These are phyloP conservation scores for Boletellus deceptivus DNA, from an alignment of 1,284 basidiomycete genomes.

Conservation along the genomic window DNA sequence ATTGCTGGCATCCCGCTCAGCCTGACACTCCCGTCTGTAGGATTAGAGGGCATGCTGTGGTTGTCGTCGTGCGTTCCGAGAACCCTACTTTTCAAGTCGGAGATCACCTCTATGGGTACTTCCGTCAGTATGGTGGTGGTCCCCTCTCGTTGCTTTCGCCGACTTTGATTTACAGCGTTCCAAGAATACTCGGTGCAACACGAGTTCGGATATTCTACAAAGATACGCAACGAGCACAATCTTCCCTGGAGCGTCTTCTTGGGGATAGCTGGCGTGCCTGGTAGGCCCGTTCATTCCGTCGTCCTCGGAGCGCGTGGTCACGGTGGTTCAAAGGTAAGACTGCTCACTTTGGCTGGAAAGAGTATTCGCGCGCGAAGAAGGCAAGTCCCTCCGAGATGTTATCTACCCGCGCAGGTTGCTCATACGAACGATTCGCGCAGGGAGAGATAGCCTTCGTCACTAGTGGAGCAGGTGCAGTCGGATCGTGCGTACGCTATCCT, in stretches of 20 bases:
- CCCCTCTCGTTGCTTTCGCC: no score
- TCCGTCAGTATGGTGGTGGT: background rate
- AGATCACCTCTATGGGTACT: conserved; percentile 1
- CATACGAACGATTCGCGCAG: background rate
- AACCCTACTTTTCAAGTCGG: conserved; percentile 1
- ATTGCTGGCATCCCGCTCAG: no score
- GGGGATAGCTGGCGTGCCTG: conserved; percentile 7
- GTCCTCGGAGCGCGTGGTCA: background rate
- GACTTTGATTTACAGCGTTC: conserved; percentile 4
- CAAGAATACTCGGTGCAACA: conserved; percentile 9
- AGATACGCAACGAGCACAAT: conserved; percentile 9
- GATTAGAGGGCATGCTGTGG: background rate
- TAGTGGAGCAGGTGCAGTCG: conserved; percentile 12
- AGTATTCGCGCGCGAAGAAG: conserved; percentile 11
- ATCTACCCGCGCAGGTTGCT: background rate
- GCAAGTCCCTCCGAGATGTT: background rate
- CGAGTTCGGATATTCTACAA: background rate
- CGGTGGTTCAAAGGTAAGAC: conserved; percentile 3
- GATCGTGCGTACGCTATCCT: conserved; percentile 1
- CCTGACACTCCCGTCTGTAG: background rate
- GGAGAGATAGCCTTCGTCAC: conserved; percentile 9
- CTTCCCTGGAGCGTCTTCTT: conserved; percentile 16
- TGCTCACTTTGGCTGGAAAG: conserved; percentile 14
- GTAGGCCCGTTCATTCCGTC: background rate
- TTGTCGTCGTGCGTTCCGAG: conserved; percentile 1